Evolutionary conservation across 2,329 filamentous ascomycete species (phyloP), one percentile per base, ranked within the genome.

Genomic region (Fonsecaea erecta): DNA sequence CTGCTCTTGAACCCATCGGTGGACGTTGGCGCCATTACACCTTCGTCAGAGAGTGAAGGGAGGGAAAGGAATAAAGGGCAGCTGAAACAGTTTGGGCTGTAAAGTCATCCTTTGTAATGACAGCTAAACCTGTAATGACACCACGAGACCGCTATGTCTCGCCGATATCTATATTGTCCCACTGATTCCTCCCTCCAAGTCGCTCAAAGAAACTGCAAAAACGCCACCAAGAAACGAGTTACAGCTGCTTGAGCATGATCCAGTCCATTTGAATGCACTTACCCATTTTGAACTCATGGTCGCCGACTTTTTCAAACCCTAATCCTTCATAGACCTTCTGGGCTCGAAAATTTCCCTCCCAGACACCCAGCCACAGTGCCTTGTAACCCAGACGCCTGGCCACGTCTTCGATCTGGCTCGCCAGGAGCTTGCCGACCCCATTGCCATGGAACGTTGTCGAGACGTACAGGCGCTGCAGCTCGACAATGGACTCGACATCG

Each of bases 241-340:
- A 68, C 53, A 69, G 65, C 24, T 60, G 52, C 43, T 70, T 70
- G 16, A 43, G 40, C 68, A 70, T 70, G 55, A 70, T 69, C 68
- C 68, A 70, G 57, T 63, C 68, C 9, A 65, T 70, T 54, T 70
- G 68, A 40, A 70, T 68, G 62, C 68, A 70, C 16, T 58, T 60
- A 9, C 68, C 68, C 66, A 70, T 70, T 28, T 66, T 67, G 60
- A 70, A 70, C 52, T 70, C 68, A 51, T 63, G 68, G 12, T 70
- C 68, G 1, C 68, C 68, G 28, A 63, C 67, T 14, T 63, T 56
- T 9, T 46, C 53, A 52, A 64, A 70, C 5, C 67, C 68, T 52
- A 67, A 35, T 2, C 62, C 46, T 37, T 70, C 68, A 26, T 70
- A 70, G 14, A 70, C 58, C 18, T 58, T 34, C 35, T 70, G 68